A percentile compares a stretch with the other conserved stretches of the same genome.
Conservation (phyloP, 768 basidiomycete genomes). For the Hirschioporus abietinus region DNA sequence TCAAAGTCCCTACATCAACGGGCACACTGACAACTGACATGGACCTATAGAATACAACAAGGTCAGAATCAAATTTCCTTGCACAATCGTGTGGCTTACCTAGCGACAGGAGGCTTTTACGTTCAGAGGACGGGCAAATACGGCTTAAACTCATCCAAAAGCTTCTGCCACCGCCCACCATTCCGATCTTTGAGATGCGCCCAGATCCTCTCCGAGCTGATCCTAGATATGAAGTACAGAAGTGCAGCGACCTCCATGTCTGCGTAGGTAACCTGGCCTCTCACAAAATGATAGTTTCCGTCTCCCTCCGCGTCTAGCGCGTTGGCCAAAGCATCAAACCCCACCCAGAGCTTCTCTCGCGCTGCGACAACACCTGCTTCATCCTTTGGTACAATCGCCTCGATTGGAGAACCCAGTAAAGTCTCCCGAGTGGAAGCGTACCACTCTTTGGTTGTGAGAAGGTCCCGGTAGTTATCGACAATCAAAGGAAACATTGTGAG, state of each 20-base stretch:
- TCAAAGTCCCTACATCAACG: too few species aligned
- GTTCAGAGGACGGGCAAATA: too few species aligned
- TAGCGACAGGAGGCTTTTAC: too few species aligned
- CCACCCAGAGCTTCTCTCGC: slow-evolving; percentile 65
- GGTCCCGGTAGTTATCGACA: not conserved
- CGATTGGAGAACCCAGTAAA: slow-evolving; percentile 29
- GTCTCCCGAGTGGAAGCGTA: slow-evolving; percentile 33
- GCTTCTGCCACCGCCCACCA: not conserved
- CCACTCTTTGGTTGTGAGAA: slow-evolving; percentile 28
- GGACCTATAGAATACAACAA: too few species aligned
- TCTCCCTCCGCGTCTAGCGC: slow-evolving; percentile 56
- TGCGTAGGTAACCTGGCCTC: not conserved
- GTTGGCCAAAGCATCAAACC: slow-evolving; percentile 58
- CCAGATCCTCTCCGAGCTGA: not conserved
- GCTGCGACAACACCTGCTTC: slow-evolving; percentile 20
- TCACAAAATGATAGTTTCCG: not conserved
- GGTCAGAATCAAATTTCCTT: too few species aligned
- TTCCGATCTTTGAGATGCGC: not conserved
- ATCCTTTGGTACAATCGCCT: slow-evolving; percentile 28
- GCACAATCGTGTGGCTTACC: too few species aligned
- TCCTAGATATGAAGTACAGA: not conserved
- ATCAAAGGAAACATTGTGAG: not conserved
- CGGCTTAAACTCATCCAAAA: not conserved
- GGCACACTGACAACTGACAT: too few species aligned
- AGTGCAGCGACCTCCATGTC: slow-evolving; percentile 1